Percentiles rank a stretch among this genome's conserved stretches.
Conservation (phyloP, 352 stramenopile species). For the Phytophthora boehmeriae region DNA sequence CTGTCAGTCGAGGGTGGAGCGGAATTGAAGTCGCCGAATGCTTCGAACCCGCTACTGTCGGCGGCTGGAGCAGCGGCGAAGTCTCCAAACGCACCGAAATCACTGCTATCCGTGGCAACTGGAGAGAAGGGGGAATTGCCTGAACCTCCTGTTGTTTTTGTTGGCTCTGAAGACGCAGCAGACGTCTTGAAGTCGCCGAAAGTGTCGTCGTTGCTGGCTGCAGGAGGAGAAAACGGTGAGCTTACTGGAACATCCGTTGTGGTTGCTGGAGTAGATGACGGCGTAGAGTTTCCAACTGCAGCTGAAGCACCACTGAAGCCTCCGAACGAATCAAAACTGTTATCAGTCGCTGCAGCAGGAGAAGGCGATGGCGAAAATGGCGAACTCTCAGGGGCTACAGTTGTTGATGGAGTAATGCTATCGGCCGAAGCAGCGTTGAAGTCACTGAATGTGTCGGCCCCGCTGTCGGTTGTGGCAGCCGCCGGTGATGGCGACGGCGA, state of each 20-base stretch:
- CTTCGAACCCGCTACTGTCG: no score
- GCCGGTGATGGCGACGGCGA: slow-evolving; percentile 4
- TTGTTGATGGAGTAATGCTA: background rate
- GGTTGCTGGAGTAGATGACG: background rate
- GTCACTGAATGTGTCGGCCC: slow-evolving; percentile 24
- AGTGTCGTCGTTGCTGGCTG: background rate
- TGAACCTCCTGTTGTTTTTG: slow-evolving; percentile 6
- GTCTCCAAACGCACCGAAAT: slow-evolving; percentile 16
- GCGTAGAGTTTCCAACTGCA: slow-evolving; percentile 2
- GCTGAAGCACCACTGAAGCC: slow-evolving; percentile 4
- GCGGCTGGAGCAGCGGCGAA: slow-evolving; percentile 13
- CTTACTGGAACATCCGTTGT: background rate
- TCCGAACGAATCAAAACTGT: slow-evolving; percentile 4
- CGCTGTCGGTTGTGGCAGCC: slow-evolving; percentile 2
- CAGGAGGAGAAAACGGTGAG: slow-evolving; percentile 1
- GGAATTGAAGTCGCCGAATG: no score
- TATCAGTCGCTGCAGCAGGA: background rate
- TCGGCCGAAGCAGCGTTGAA: slow-evolving; percentile 12
- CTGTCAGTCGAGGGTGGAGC: slow-evolving; percentile 3
- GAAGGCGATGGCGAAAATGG: slow-evolving; percentile 1
- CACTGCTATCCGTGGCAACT: slow-evolving; percentile 12
- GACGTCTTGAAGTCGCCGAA: slow-evolving; percentile 12
- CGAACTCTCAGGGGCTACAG: background rate
- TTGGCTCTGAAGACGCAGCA: background rate
- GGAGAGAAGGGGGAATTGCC: slow-evolving; percentile 25